phyloP scores from a whole-genome alignment of 2,329 filamentous ascomycete genomes.

The Aspergillus sergii region DNA sequence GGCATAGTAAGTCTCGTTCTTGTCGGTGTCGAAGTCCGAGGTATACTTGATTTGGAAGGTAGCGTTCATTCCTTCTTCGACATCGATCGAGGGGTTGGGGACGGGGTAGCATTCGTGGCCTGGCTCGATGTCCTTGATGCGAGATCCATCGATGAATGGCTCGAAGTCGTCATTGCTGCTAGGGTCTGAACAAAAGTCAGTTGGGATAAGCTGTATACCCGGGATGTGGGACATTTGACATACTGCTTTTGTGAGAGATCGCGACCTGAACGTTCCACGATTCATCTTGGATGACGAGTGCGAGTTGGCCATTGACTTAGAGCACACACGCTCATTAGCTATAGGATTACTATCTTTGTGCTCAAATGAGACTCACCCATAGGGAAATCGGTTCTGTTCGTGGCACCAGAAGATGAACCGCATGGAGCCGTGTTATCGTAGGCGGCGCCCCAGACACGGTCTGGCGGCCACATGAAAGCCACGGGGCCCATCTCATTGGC shows the following conservation, averaged over 20 bases:
- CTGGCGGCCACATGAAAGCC: constrained; percentile 63
- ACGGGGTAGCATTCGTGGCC: constrained; percentile 51
- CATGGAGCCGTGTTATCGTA: constrained; percentile 62
- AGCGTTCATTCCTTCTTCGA: constrained; percentile 45
- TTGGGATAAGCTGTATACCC: too few relatives aligned
- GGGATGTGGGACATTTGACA: constrained; percentile 13
- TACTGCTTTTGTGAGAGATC: constrained; percentile 57
- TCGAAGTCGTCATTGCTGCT: constrained; percentile 44
- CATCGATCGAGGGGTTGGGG: constrained; percentile 35
- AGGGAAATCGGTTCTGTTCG: constrained; percentile 60
- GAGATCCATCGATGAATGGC: constrained; percentile 32
- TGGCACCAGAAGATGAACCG: constrained; percentile 52
- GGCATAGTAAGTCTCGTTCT: constrained; percentile 50
- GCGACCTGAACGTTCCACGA: constrained; percentile 58
- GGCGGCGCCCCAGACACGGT: constrained; percentile 58
- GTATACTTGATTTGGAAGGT: constrained; percentile 51
- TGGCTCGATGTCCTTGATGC: constrained; percentile 43
- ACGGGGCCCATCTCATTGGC: constrained; percentile 56
- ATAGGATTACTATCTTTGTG: too few relatives aligned
- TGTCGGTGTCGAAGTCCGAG: constrained; percentile 44
- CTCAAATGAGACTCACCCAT: constrained; percentile 44
- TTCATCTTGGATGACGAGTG: constrained; percentile 60
- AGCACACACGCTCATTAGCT: neutral
- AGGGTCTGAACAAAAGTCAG: constrained; percentile 36
- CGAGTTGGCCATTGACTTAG: constrained; percentile 56